Percentiles rank a stretch among this genome's conserved stretches.
These are phyloP conservation scores for Sporothrix pallida DNA, from an alignment of 2,329 filamentous ascomycete species.

Conservation along the genomic window DNA sequence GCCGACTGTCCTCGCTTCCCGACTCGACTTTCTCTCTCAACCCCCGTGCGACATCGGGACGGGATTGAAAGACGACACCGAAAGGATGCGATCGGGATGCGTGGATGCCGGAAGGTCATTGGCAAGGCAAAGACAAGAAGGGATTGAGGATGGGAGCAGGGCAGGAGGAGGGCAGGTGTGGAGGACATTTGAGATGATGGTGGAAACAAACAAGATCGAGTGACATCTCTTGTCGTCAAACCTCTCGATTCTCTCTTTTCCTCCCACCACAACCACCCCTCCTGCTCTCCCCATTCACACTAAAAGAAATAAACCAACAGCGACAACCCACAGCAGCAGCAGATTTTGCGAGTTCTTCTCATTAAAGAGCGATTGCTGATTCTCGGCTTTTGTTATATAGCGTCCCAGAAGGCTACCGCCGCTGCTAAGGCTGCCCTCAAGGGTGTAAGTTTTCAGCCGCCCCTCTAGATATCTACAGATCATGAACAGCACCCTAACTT, in stretches of 20 bases:
- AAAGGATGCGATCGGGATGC: conserved; percentile 13
- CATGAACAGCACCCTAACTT: neutral
- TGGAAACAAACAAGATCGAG: conserved; percentile 15
- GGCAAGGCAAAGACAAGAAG: neutral
- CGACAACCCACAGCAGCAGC: conserved; percentile 64
- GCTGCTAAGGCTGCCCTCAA: conserved; percentile 96
- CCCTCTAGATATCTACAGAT: conserved; percentile 34
- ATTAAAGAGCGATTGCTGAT: conserved; percentile 72
- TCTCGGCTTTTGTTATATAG: conserved; percentile 58
- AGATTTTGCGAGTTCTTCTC: conserved; percentile 78
- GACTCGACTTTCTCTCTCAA: neutral
- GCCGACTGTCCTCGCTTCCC: neutral
- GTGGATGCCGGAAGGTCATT: neutral
- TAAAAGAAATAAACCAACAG: neutral
- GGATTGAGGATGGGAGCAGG: neutral
- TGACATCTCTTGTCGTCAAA: neutral
- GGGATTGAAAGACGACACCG: neutral
- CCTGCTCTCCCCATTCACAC: neutral
- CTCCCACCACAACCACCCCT: neutral
- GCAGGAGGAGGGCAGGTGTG: neutral
- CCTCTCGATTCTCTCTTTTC: neutral
- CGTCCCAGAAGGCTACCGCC: conserved; percentile 82
- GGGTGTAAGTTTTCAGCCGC: conserved; percentile 73
- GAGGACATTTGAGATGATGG: neutral
- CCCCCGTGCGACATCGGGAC: conserved; percentile 20